Conservation (phyloP, 176 grass and related monocot genomes). For the Bromus sterilis region DNA sequence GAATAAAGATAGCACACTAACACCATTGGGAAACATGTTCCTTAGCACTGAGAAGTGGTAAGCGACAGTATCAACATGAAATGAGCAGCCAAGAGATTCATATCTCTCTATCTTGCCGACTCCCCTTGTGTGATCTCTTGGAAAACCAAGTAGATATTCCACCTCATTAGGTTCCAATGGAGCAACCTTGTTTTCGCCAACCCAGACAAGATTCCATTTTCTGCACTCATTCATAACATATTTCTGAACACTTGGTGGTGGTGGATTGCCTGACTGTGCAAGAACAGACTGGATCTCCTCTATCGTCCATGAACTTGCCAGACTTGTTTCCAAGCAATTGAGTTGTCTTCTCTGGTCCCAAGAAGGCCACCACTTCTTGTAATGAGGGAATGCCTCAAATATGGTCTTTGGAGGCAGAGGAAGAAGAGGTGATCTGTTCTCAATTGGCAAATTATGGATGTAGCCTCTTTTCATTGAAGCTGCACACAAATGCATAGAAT, state of each 20-base stretch:
- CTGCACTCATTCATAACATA: background rate
- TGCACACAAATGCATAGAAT: slow-evolving; percentile 67
- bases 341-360: slow-evolving; percentile 70
- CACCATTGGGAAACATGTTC: background rate
- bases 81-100: slow-evolving; percentile 43
- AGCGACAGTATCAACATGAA: background rate
- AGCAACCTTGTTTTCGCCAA: slow-evolving; percentile 52
- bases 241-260: background rate
- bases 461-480: slow-evolving; percentile 34
- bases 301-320: slow-evolving; percentile 37
- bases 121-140: slow-evolving; percentile 68
- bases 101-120: slow-evolving; percentile 63
- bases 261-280: background rate
- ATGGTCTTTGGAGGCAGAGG: background rate
- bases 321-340: slow-evolving; percentile 73
- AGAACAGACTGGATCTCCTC: slow-evolving; percentile 42
- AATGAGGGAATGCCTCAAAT: slow-evolving; percentile 44
- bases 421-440: background rate
- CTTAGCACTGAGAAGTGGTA: background rate
- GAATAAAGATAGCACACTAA: background rate
- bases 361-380: slow-evolving; percentile 54
- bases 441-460: background rate
- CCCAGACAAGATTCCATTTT: background rate
- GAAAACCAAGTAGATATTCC: slow-evolving; percentile 68
- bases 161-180: slow-evolving; percentile 78